phyloP scores from a whole-genome alignment of 306 rosid species.

The Fragaria nilgerrensis region DNA sequence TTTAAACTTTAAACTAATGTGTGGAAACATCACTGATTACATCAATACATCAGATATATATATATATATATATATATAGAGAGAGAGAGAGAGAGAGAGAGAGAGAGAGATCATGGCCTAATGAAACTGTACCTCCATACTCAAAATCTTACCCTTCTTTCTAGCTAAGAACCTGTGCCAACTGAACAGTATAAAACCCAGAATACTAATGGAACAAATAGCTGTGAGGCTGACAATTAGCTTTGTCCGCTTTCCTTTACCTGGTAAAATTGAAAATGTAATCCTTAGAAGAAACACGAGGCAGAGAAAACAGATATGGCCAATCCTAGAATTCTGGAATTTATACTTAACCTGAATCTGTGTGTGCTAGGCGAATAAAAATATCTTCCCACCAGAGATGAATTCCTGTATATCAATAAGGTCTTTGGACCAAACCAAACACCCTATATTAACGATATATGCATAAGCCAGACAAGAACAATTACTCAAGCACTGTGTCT shows the following conservation, averaged over 20 bases:
- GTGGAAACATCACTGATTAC: too few species aligned
- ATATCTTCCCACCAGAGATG: neutral
- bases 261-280: neutral
- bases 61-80: too few species aligned
- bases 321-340: neutral
- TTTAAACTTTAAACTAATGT: too few species aligned
- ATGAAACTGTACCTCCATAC: neutral
- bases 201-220: neutral
- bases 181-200: neutral
- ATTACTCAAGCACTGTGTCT: slow-evolving; percentile 17
- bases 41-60: too few species aligned
- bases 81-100: too few species aligned
- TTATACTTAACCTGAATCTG: slow-evolving; percentile 31
- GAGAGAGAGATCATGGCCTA: neutral
- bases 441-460: neutral
- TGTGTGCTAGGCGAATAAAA: slow-evolving; percentile 22
- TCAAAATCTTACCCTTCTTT: neutral
- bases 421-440: slow-evolving; percentile 19
- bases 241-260: neutral
- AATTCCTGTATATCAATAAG: slow-evolving; percentile 22
- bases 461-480: slow-evolving; percentile 32
- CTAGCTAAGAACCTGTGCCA: neutral
- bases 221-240: slow-evolving; percentile 10
- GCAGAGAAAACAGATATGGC: neutral
- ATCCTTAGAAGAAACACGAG: neutral